Percentiles rank a stretch among this genome's conserved stretches.
These are phyloP conservation scores for Parastagonospora nodorum DNA, from an alignment of 2,329 filamentous ascomycete genomes.

Conservation along the genomic window DNA sequence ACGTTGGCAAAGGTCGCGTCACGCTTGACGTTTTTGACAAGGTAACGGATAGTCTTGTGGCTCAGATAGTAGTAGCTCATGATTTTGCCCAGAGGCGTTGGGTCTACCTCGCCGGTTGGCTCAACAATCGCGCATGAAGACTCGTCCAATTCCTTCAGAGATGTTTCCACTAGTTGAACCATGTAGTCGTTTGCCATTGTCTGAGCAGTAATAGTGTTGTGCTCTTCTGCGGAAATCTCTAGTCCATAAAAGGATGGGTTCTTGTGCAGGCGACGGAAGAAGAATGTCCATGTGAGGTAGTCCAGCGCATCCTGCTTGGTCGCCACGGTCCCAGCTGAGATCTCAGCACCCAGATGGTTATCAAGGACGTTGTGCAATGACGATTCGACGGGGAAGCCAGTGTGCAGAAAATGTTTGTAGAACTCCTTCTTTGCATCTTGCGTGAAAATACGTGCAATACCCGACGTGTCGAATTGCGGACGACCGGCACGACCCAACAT, in stretches of 20 bases:
- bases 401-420: slow-evolving; percentile 99
- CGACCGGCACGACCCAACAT: slow-evolving; percentile 96
- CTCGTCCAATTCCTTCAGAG: slow-evolving; percentile 77
- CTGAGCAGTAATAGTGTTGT: slow-evolving; percentile 85
- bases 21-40: slow-evolving; percentile 76
- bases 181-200: slow-evolving; percentile 91
- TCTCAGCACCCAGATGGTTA: slow-evolving; percentile 94
- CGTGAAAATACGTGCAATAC: slow-evolving; percentile 96
- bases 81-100: slow-evolving; percentile 93
- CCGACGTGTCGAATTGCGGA: slow-evolving; percentile 94
- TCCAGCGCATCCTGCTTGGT: slow-evolving; percentile 97
- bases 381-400: slow-evolving; percentile 95
- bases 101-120: slow-evolving; percentile 85
- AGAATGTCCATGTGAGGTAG: slow-evolving; percentile 99
- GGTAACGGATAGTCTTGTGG: slow-evolving; percentile 88
- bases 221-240: slow-evolving; percentile 89
- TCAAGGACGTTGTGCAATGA: slow-evolving; percentile 95
- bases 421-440: slow-evolving; percentile 98
- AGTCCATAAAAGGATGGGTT: slow-evolving; percentile 98
- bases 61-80: slow-evolving; percentile 99
- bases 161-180: slow-evolving; percentile 88
- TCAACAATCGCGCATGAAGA: slow-evolving; percentile 84
- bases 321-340: slow-evolving; percentile 88
- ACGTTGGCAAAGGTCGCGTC: slow-evolving; percentile 79
- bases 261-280: slow-evolving; percentile 96